These are phyloP conservation scores for Gynostemma pentaphyllum DNA, from an alignment of 306 rosid species.

Conservation along the genomic window DNA sequence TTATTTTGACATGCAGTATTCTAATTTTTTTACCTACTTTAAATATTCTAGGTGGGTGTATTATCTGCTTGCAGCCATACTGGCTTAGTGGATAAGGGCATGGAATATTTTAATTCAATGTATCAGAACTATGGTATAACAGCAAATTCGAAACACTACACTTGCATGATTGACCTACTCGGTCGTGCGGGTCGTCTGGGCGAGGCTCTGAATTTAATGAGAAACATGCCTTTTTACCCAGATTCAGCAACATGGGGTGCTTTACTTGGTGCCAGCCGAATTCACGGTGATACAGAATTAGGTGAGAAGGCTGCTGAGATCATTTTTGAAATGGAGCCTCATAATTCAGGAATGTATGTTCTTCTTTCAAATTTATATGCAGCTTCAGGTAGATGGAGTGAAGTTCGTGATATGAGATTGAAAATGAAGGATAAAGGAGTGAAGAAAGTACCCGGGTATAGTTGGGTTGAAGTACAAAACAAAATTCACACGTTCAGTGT, in stretches of 20 bases:
- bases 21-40: conserved; percentile 4
- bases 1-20: neutral
- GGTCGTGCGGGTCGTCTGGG: conserved; percentile 75
- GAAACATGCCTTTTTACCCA: conserved; percentile 62
- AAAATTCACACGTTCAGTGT: conserved; percentile 58
- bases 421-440: conserved; percentile 67
- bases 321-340: conserved; percentile 76
- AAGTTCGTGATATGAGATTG: conserved; percentile 56
- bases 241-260: conserved; percentile 87
- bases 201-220: conserved; percentile 61
- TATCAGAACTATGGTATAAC: conserved; percentile 35
- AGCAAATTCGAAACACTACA: conserved; percentile 55
- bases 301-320: conserved; percentile 76
- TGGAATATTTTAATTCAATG: conserved; percentile 57
- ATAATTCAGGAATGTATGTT: conserved; percentile 76
- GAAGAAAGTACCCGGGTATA: conserved; percentile 70
- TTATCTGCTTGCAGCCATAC: conserved; percentile 78
- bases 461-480: conserved; percentile 79
- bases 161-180: conserved; percentile 79
- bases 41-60: conserved; percentile 57
- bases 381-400: conserved; percentile 79
- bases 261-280: conserved; percentile 72
- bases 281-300: conserved; percentile 59
- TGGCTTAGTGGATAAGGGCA: conserved; percentile 55
- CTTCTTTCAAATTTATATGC: conserved; percentile 87